phyloP scores from a whole-genome alignment of 345 rosid species.

The Citropsis articulata region DNA sequence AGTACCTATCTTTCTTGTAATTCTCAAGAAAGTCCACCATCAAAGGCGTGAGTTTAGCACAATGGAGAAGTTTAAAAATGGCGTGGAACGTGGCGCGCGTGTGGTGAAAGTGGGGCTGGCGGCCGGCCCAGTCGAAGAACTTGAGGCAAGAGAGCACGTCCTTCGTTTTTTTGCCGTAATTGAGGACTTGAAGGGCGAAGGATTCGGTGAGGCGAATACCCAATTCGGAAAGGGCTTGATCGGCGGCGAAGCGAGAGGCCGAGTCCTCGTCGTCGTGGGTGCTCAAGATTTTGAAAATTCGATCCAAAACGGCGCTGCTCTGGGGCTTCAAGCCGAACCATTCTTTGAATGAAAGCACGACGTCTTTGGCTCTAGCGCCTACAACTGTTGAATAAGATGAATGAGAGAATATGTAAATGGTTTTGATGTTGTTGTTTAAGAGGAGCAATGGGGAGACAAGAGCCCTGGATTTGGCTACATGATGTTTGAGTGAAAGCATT shows the following conservation, averaged over 20 bases:
- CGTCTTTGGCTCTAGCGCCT: slow-evolving; percentile 25
- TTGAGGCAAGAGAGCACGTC: slow-evolving; percentile 66
- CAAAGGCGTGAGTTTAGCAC: slow-evolving; percentile 38
- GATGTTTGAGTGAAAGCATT: slow-evolving; percentile 4
- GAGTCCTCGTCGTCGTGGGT: slow-evolving; percentile 27
- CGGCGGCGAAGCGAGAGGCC: slow-evolving; percentile 16
- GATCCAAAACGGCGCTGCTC: slow-evolving; percentile 28
- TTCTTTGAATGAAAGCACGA: slow-evolving; percentile 43
- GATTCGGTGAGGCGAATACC: slow-evolving; percentile 51
- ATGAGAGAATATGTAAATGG: neutral
- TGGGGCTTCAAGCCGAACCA: slow-evolving; percentile 46
- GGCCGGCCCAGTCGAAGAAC: slow-evolving; percentile 95
- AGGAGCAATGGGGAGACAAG: neutral
- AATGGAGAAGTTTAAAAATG: slow-evolving; percentile 62
- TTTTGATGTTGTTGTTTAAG: neutral
- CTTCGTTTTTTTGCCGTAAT: slow-evolving; percentile 30
- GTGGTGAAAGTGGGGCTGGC: slow-evolving; percentile 57
- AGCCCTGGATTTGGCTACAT: neutral
- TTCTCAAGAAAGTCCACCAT: slow-evolving; percentile 47
- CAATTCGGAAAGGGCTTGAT: slow-evolving; percentile 40
- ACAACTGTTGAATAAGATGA: neutral
- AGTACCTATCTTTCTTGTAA: slow-evolving; percentile 15
- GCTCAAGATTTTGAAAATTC: slow-evolving; percentile 41
- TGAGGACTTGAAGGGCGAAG: slow-evolving; percentile 59
- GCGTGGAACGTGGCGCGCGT: slow-evolving; percentile 65